Evolutionary conservation across 2,329 filamentous ascomycete genomes (phyloP).

Genomic region (Biscogniauxia mediterranea): DNA sequence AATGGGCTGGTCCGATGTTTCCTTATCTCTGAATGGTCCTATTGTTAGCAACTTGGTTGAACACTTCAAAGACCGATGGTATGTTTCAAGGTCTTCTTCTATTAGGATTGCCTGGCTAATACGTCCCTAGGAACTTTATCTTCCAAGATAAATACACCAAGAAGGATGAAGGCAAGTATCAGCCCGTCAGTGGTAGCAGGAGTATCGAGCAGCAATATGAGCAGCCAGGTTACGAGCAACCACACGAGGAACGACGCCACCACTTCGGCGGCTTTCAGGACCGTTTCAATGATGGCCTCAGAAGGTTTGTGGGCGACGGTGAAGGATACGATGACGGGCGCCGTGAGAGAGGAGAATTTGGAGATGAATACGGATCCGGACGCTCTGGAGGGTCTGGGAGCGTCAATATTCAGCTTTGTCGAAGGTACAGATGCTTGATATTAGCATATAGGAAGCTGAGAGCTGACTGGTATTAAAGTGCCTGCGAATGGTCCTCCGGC

Average conservation of each 20-base stretch:
- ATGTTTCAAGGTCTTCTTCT: slow-evolving; percentile 7
- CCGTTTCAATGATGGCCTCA: slow-evolving; percentile 41
- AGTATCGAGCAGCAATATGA: slow-evolving; percentile 16
- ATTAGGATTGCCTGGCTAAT: slow-evolving; percentile 13
- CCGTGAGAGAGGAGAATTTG: slow-evolving; percentile 5
- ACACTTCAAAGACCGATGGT: slow-evolving; percentile 84
- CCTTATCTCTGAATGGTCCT: slow-evolving; percentile 71
- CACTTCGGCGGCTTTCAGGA: slow-evolving; percentile 43
- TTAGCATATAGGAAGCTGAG: background rate
- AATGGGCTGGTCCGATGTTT: slow-evolving; percentile 92
- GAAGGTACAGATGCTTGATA: slow-evolving; percentile 39
- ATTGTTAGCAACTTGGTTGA: slow-evolving; percentile 71
- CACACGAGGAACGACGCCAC: slow-evolving; percentile 19
- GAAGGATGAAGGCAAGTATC: slow-evolving; percentile 51
- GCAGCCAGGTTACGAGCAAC: slow-evolving; percentile 6
- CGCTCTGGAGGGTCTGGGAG: slow-evolving; percentile 30
- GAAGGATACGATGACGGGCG: slow-evolving; percentile 24
- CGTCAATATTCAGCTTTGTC: slow-evolving; percentile 47
- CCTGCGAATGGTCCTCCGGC: slow-evolving; percentile 51
- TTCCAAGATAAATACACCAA: slow-evolving; percentile 74
- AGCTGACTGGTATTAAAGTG: slow-evolving; percentile 32
- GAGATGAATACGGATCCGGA: slow-evolving; percentile 4
- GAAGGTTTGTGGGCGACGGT: slow-evolving; percentile 38
- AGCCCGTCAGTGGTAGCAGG: slow-evolving; percentile 25
- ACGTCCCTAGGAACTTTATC: slow-evolving; percentile 68